Evolutionary conservation across 306 rosid genomes (phyloP), one percentile per base, ranked within the genome.

Genomic region (Citrullus colocynthis): DNA sequence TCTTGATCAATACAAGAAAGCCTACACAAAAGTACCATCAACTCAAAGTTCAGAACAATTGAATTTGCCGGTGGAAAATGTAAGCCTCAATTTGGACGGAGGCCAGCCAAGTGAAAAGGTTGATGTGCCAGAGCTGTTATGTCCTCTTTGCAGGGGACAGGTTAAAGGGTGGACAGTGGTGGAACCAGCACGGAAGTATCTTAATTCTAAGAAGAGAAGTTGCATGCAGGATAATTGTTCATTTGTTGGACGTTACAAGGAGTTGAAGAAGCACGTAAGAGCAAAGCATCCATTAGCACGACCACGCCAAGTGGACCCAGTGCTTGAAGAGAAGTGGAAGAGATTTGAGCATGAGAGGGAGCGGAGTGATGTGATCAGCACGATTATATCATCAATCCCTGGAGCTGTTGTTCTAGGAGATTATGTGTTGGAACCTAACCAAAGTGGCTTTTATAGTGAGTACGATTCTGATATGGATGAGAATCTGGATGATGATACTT

Each of bases 141-240:
- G 99, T 81, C 99, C 99, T 30, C 97, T 96, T 65, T 96, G 99
- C 80, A 91, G 98, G 63, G 90, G 91, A 63, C 93, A 89, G 84
- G 98, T 96, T 75, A 96, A 96, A 83, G 99, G 99, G 30, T 96
- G 99, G 98, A 91, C 99, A 11, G 96, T 96, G 82, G 97, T 96
- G 83, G 97, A 92, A 54, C 92, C 85, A 4, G 99, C 96, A 34
- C 82, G 98, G 62, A 85, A 89, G 83, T 86, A 88, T 88, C 88
- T 91, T 65, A 90, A 96, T 85, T 79, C 89, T 58, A 96, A 91
- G 93, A 96, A 92, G 88, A 92, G 99, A 86, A 83, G 84, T 78
- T 96, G 99, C 82, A 86, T 89, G 96, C 93, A 87, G 80, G 97
- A 95, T 66, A 92, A 84, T 57, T 95, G 99, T 88, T 78, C 96